A percentile compares a stretch with the other conserved stretches of the same genome.
Evolutionary conservation across 2,329 filamentous ascomycete genomes (phyloP).

Genomic region (Sarocladium strictum): DNA sequence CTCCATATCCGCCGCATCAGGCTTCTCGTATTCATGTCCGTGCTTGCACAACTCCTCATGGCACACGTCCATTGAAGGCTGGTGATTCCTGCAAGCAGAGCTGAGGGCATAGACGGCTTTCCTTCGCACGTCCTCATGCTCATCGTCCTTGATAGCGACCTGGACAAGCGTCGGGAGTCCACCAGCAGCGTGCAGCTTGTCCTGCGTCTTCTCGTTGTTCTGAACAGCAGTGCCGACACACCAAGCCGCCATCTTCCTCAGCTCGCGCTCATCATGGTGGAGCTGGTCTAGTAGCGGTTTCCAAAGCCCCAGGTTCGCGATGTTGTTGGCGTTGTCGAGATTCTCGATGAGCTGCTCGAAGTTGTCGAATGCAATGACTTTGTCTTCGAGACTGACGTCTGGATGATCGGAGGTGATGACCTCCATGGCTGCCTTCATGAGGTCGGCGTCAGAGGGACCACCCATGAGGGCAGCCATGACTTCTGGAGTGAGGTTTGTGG

Average conservation of each 20-base stretch:
- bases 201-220: slow-evolving; percentile 85
- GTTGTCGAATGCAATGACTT: slow-evolving; percentile 85
- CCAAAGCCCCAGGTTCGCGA: slow-evolving; percentile 76
- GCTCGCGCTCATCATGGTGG: slow-evolving; percentile 59
- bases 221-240: slow-evolving; percentile 92
- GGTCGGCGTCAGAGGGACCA: slow-evolving; percentile 81
- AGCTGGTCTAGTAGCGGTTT: slow-evolving; percentile 68
- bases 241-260: slow-evolving; percentile 86
- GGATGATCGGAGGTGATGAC: slow-evolving; percentile 59
- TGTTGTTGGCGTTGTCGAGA: slow-evolving; percentile 95
- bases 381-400: slow-evolving; percentile 65
- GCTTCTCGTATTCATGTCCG: slow-evolving; percentile 49
- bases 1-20: slow-evolving; percentile 87
- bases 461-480: slow-evolving; percentile 72
- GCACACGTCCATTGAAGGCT: slow-evolving; percentile 69
- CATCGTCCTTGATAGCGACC: slow-evolving; percentile 54
- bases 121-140: slow-evolving; percentile 61
- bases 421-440: slow-evolving; percentile 82
- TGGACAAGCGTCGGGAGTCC: slow-evolving; percentile 65
- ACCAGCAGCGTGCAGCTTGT: slow-evolving; percentile 56
- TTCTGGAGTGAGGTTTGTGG: slow-evolving; percentile 56
- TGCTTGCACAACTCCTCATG: slow-evolving; percentile 54
- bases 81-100: slow-evolving; percentile 81
- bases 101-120: slow-evolving; percentile 90
- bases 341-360: slow-evolving; percentile 88